These are phyloP conservation scores for Halenospora varia DNA, from an alignment of 495 filamentous ascomycete species.

Conservation along the genomic window DNA sequence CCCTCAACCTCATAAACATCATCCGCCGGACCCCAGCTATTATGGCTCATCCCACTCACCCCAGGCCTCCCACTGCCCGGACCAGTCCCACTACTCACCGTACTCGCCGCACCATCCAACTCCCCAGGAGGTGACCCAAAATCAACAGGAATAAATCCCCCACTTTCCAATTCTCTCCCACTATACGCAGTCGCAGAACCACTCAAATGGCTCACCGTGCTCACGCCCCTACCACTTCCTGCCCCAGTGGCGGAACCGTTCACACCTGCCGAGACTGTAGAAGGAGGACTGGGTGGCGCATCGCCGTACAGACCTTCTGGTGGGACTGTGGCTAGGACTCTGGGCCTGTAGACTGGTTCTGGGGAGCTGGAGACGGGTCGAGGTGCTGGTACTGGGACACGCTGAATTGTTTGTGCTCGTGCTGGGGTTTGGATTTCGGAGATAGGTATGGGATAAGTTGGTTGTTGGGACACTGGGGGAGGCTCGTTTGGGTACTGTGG, in stretches of 20 bases:
- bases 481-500: background rate
- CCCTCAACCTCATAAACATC: background rate
- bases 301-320: background rate
- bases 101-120: background rate
- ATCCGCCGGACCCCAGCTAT: background rate
- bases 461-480: background rate
- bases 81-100: too few relatives aligned
- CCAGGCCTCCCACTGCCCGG: background rate
- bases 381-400: background rate
- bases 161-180: too few relatives aligned
- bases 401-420: background rate
- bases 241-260: too few relatives aligned
- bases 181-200: too few relatives aligned
- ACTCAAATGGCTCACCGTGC: too few relatives aligned
- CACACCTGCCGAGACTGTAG: background rate
- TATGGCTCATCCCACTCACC: background rate
- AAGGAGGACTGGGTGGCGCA: background rate
- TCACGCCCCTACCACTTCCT: too few relatives aligned
- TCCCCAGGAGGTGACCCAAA: background rate
- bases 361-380: background rate
- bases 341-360: background rate
- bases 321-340: background rate
- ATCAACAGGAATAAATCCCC: background rate
- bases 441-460: too few relatives aligned
- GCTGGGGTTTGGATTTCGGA: too few relatives aligned